These are phyloP conservation scores for Penicillium sp. DNA, from an alignment of 2,329 filamentous ascomycete species.

Conservation along the genomic window DNA sequence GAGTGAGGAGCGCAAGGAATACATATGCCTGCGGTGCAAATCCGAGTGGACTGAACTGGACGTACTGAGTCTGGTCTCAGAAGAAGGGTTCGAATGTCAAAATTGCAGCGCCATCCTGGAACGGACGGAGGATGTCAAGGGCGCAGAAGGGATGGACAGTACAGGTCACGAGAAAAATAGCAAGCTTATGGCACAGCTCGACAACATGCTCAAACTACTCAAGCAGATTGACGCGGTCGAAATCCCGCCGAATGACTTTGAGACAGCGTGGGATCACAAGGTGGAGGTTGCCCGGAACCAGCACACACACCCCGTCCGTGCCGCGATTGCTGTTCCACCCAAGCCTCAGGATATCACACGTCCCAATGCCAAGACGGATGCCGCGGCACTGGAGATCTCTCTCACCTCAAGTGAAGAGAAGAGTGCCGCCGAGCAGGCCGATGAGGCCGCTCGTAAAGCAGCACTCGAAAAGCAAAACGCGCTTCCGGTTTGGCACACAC, in stretches of 20 bases:
- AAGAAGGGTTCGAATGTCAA: slow-evolving; percentile 70
- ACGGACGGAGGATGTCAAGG: slow-evolving; percentile 39
- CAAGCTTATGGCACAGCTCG: slow-evolving; percentile 42
- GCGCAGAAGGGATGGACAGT: slow-evolving; percentile 36
- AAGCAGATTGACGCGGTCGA: slow-evolving; percentile 43
- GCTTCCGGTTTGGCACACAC: slow-evolving; percentile 47
- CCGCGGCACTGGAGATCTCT: slow-evolving; percentile 41
- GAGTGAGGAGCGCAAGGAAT: slow-evolving; percentile 81
- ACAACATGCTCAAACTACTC: slow-evolving; percentile 40
- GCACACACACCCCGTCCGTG: slow-evolving; percentile 34
- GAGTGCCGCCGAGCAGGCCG: slow-evolving; percentile 42
- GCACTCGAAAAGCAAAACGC: slow-evolving; percentile 45
- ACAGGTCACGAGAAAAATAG: slow-evolving; percentile 45
- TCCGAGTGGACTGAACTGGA: slow-evolving; percentile 84
- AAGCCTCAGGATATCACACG: slow-evolving; percentile 35
- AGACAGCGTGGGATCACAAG: slow-evolving; percentile 43
- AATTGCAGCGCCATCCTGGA: slow-evolving; percentile 53
- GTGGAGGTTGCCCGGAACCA: slow-evolving; percentile 40
- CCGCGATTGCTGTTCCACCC: slow-evolving; percentile 35
- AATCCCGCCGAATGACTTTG: slow-evolving; percentile 43
- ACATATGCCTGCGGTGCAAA: slow-evolving; percentile 71
- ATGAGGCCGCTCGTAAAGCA: slow-evolving; percentile 41
- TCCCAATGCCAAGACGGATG: slow-evolving; percentile 38
- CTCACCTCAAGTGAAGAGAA: slow-evolving; percentile 44
- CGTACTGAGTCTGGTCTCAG: slow-evolving; percentile 64